Evolutionary conservation across 371 early-diverging fungal species (phyloP).

Genomic region (Conidiobolus incongruus): DNA sequence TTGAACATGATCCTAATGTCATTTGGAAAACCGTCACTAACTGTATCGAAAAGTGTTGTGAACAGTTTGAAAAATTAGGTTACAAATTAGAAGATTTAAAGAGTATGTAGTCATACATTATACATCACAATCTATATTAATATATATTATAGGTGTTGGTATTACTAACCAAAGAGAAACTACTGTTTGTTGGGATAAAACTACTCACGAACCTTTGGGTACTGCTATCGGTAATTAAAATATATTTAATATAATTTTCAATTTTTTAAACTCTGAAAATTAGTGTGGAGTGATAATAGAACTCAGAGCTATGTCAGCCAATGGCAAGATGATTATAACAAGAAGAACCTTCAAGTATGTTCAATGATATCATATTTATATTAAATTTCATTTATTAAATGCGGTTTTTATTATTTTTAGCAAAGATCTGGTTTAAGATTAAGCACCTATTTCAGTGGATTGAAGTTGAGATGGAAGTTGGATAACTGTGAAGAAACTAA

Average conservation of each 20-base stretch:
- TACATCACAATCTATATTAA: neutral
- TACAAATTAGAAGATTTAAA: conserved; percentile 31
- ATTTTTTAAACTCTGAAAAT: neutral
- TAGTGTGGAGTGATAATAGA: conserved; percentile 82
- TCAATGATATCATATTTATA: neutral
- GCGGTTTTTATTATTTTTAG: conserved; percentile 5
- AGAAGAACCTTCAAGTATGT: neutral
- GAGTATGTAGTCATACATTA: conserved; percentile 9
- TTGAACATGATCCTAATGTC: conserved; percentile 69
- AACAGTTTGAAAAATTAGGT: conserved; percentile 37
- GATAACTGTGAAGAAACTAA: conserved; percentile 51
- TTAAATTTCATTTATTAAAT: neutral
- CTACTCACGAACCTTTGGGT: conserved; percentile 58
- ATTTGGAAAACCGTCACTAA: conserved; percentile 41
- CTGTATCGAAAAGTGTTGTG: conserved; percentile 43
- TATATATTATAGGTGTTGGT: conserved; percentile 35
- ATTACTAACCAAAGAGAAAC: conserved; percentile 95
- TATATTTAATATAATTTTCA: conserved; percentile 7
- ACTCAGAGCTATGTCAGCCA: conserved; percentile 47
- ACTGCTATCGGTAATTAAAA: conserved; percentile 47
- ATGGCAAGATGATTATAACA: conserved; percentile 20
- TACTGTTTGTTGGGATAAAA: conserved; percentile 67
- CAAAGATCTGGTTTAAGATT: conserved; percentile 70
- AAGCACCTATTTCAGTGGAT: conserved; percentile 82
- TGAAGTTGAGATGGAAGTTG: conserved; percentile 82